Conservation (phyloP, 345 rosid species). For the Orychophragmus violaceus region DNA sequence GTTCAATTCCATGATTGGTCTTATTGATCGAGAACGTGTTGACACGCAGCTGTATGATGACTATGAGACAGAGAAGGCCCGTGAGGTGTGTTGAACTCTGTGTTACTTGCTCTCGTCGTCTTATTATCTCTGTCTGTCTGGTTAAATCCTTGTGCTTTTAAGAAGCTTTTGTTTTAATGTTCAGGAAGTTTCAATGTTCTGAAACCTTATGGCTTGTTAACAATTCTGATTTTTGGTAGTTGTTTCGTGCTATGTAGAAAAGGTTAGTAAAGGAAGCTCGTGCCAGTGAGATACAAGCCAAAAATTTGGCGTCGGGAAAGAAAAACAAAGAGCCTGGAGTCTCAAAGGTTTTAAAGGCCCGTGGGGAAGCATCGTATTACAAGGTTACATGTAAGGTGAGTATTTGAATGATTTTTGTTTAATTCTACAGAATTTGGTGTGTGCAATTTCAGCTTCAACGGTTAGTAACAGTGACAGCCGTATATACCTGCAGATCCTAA, state of each 20-base stretch:
- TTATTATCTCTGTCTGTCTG: neutral
- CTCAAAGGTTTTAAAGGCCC: conserved; percentile 59
- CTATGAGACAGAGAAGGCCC: conserved; percentile 85
- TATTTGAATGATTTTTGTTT: neutral
- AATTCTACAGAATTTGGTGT: neutral
- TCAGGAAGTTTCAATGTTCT: conserved; percentile 4
- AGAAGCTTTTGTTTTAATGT: neutral
- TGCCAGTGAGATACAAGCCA: conserved; percentile 73
- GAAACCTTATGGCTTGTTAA: conserved; percentile 5
- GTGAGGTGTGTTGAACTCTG: conserved; percentile 52
- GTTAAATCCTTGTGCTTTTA: neutral
- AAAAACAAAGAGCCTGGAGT: conserved; percentile 66
- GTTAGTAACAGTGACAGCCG: neutral
- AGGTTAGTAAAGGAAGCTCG: conserved; percentile 87
- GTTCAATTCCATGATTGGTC: conserved; percentile 95
- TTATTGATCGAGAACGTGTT: conserved; percentile 78
- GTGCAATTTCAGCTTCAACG: neutral
- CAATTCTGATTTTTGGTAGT: neutral
- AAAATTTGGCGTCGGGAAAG: conserved; percentile 69
- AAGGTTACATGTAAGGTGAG: conserved; percentile 94
- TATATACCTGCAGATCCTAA: neutral
- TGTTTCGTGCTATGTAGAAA: conserved; percentile 48
- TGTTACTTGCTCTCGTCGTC: conserved; percentile 4
- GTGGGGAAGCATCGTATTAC: conserved; percentile 93
- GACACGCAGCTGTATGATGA: conserved; percentile 80